These are phyloP conservation scores for Venturia aucupariae DNA, from an alignment of 2,329 filamentous ascomycete species.

Conservation along the genomic window DNA sequence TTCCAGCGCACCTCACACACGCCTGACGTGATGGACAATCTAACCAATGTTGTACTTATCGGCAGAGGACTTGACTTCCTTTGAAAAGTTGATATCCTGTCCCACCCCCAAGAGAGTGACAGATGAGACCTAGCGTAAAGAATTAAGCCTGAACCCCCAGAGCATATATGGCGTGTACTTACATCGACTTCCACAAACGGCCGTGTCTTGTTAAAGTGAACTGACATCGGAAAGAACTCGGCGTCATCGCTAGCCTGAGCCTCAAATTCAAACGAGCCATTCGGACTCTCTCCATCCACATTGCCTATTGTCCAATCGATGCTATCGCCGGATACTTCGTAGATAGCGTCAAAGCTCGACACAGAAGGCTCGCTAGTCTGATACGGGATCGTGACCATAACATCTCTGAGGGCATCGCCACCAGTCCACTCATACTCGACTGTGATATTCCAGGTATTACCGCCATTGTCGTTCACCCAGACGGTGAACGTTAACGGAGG, in stretches of 20 bases:
- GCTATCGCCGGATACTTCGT: slow-evolving; percentile 86
- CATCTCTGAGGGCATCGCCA: slow-evolving; percentile 68
- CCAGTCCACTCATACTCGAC: slow-evolving; percentile 92
- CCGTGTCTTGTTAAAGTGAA: slow-evolving; percentile 75
- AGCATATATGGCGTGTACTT: slow-evolving; percentile 34
- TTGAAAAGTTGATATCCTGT: slow-evolving; percentile 73
- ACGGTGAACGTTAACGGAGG: slow-evolving; percentile 94
- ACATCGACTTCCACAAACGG: slow-evolving; percentile 93
- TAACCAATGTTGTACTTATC: slow-evolving; percentile 62
- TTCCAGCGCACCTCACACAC: not conserved
- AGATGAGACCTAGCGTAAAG: slow-evolving; percentile 47
- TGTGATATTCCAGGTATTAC: slow-evolving; percentile 77
- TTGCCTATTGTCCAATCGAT: slow-evolving; percentile 89
- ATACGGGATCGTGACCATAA: slow-evolving; percentile 82
- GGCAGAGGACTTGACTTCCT: slow-evolving; percentile 67
- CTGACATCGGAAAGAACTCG: slow-evolving; percentile 96
- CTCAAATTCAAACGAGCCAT: slow-evolving; percentile 91
- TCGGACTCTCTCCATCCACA: slow-evolving; percentile 72
- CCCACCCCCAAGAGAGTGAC: slow-evolving; percentile 65
- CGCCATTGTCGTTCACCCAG: slow-evolving; percentile 85
- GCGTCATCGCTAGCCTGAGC: slow-evolving; percentile 78
- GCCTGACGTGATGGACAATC: not conserved
- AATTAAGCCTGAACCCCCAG: not conserved
- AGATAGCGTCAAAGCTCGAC: slow-evolving; percentile 86
- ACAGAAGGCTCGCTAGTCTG: slow-evolving; percentile 75